Evolutionary conservation across 768 basidiomycete species (phyloP), one percentile per base, ranked within the genome.

Genomic region (Agaricus subrufescens): DNA sequence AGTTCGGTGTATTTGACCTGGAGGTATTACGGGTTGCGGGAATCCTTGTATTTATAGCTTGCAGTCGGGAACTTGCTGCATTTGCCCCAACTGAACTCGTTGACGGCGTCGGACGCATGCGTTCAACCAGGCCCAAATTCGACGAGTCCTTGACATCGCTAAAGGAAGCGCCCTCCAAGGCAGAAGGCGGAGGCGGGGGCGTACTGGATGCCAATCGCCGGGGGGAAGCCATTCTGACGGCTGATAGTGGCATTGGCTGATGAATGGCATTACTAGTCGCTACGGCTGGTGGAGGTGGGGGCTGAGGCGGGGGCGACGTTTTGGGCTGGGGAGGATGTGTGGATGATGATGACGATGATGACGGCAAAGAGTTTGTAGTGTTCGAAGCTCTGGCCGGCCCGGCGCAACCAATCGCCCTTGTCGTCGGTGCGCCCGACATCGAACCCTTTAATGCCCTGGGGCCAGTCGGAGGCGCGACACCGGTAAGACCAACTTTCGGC

Each of bases 271-370:
- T 26, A 27, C 23, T 15, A 19, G 23, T 15, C 45, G 29, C 19
- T 12, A 26, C 19, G 8, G 29, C 23, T 11, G 25, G 30, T 4
- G 52, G 53, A n/a, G 53, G 53, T 1, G 54, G 47, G 19, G 54
- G 47, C 27, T 48, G 47, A 15, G 54, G 54, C 9, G 54, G 54
- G 9, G 54, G 47, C 15, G 57, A 52, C 26, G 57, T 42, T 8
- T 38, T 46, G 2, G 49, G 56, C 19, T 27, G 54, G 11, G 54
- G 55, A 15, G 56, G 56, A 14, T 29, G 52, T 8, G 30, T 15
- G n/a, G n/a, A n/a, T n/a, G n/a, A n/a, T n/a, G n/a, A n/a, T n/a
- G n/a, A n/a, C 10, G 38, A n/a, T 9, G 50, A 15, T 6, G 26
- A 26, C 14, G 15, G 14, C 29, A 26, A 27, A 40, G 19, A 9